Evolutionary conservation across 768 basidiomycete genomes (phyloP), one percentile per base, ranked within the genome.

Genomic region (Cystobasidium tubakii): DNA sequence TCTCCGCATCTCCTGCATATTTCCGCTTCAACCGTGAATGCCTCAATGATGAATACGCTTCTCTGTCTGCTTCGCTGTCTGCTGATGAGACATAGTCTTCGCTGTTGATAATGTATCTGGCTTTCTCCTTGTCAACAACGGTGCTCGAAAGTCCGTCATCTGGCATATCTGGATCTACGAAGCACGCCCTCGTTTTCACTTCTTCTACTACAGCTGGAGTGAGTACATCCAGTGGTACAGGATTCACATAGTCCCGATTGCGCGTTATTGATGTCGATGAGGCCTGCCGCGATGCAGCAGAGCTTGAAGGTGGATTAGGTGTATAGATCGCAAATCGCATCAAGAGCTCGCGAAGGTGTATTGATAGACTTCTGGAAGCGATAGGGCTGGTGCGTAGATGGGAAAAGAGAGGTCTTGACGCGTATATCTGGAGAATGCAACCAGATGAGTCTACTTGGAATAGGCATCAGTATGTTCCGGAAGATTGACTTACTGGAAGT

Each of bases 101-200:
- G 66, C 66, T 67, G 50, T 67, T 67, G 42, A 67, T 67, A 17
- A 12, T 46, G 25, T 50, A 42, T 63, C 64, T n/a, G 34, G 12
- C 31, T 7, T 6, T 10, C 29, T 63, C 34, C 29, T 15, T 19
- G 57, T 21, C 25, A n/a, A n/a, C 9, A 2, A 36, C 6, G 66
- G 53, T 36, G 4, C 17, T n/a, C 21, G 46, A 2, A n/a, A 55
- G 19, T 13, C 74, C 74, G 27, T 46, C 36, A 43, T 29, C 62
- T 0, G 73, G 1, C 13, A 65, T 12, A 36, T 76, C 76, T 64
- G 76, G n/a, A 33, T 73, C 72, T 29, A 97, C 94, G 77, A 96
- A 93, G 80, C 91, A 94, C 72, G 88, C 89, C 1, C 92, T 87
- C 1, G 89, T 89, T 81, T 96, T 91, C 74, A 97, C 88, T 76